Evolutionary conservation across 805 yeast genomes (phyloP).

Genomic region (Lachancea waltii): DNA sequence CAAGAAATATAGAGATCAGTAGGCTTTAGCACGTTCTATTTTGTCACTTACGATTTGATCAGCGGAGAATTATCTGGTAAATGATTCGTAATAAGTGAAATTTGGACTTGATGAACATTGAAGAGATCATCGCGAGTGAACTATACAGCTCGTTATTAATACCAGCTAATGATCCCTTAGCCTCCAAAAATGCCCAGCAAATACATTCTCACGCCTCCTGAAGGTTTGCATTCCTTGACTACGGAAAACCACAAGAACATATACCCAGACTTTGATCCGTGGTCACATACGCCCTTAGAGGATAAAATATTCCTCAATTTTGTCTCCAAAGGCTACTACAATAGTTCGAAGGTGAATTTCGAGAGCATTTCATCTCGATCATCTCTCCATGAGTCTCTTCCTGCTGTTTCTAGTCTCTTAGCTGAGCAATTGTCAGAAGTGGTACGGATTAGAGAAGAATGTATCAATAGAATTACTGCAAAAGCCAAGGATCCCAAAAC

Average conservation of each 20-base stretch:
- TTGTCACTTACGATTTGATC: too few species aligned
- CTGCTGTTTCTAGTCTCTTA: slow-evolving; percentile 26
- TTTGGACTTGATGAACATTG: too few species aligned
- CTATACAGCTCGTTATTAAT: too few species aligned
- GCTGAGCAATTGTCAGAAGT: slow-evolving; percentile 27
- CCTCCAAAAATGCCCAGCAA: slow-evolving; percentile 18
- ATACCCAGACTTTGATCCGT: slow-evolving; percentile 33
- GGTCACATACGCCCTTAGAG: slow-evolving; percentile 29
- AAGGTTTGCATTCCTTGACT: slow-evolving; percentile 28
- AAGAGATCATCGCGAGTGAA: too few species aligned
- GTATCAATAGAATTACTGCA: slow-evolving; percentile 27
- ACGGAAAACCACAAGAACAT: slow-evolving; percentile 8
- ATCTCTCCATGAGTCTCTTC: slow-evolving; percentile 29
- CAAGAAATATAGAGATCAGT: not conserved
- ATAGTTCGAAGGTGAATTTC: slow-evolving; percentile 30
- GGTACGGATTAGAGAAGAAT: slow-evolving; percentile 27
- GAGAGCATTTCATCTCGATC: slow-evolving; percentile 35
- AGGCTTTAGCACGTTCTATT: not conserved
- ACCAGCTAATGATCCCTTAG: not conserved
- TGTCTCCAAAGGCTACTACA: slow-evolving; percentile 31
- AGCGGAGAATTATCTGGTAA: too few species aligned
- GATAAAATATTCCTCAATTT: slow-evolving; percentile 28
- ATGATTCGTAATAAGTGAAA: not conserved
- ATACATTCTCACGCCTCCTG: slow-evolving; percentile 30
- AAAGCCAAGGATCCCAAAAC: slow-evolving; percentile 7